Conservation (phyloP, 2,329 filamentous ascomycete genomes). For the Magnaporthiopsis poae region DNA sequence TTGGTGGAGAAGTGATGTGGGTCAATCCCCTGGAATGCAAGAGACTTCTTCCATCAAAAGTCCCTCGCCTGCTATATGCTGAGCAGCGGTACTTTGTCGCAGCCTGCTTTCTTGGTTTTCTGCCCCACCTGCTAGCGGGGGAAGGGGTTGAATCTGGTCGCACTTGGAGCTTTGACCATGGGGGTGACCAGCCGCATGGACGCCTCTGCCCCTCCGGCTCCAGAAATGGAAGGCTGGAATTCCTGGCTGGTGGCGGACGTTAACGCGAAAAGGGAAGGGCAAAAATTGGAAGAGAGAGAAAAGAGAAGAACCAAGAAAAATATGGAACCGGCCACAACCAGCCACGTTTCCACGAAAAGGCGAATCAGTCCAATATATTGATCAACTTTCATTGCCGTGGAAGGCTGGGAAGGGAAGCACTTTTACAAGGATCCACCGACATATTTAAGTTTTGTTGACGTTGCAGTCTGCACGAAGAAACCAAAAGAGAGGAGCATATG, state of each 20-base stretch:
- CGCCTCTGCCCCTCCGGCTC: neutral
- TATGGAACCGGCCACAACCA: neutral
- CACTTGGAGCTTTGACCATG: neutral
- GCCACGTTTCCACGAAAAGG: neutral
- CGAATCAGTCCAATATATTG: neutral
- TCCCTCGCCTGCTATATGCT: neutral
- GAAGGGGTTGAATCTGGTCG: neutral
- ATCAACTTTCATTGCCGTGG: neutral
- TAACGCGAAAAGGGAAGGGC: neutral
- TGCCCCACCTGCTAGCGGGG: neutral
- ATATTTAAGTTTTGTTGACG: neutral
- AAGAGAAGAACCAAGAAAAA: neutral
- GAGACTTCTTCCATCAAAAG: neutral
- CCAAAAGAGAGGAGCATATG: neutral
- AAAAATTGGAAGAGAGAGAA: neutral
- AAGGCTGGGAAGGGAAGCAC: neutral
- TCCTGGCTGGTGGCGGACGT: neutral
- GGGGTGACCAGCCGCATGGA: neutral
- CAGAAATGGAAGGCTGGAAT: neutral
- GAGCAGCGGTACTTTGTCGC: neutral
- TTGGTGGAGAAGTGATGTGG: neutral
- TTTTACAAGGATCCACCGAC: neutral
- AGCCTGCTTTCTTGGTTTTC: neutral
- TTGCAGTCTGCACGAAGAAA: neutral
- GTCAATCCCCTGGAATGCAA: neutral